Evolutionary conservation across 306 rosid genomes (phyloP), one percentile per base, ranked within the genome.

Genomic region (Lablab purpureus): DNA sequence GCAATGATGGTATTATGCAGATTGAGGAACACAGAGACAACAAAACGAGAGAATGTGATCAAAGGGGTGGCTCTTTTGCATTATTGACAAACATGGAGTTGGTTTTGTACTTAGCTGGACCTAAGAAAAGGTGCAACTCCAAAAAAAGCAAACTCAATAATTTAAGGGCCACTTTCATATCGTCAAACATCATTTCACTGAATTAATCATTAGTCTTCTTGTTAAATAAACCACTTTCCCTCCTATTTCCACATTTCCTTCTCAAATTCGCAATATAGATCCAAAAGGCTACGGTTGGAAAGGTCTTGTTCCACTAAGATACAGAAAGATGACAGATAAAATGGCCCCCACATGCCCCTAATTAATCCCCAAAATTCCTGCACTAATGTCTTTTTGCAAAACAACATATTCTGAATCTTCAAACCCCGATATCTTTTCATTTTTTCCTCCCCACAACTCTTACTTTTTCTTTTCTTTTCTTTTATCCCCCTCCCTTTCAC

Each of bases 71-170:
- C 58, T 63, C 43, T 83, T 83, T 76, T 78, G 88, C 83, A 91
- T 89, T 87, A 89, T 89, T 89, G 86, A 73, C 73, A 81, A 86
- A 84, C 89, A 89, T 83, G 32, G 85, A 84, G 84, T 81, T 81
- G 78, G 79, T 87, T 41, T 71, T 75, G 91, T 87, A 85, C 90
- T 84, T 85, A 15, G 77, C 73, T 68, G 74, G 84, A 69, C 82
- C 71, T 9, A 12, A 62, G 59, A 73, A 77, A 76, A 84, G 63
- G 65, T 23, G 18, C 70, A 77, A 30, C 80, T 49, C 83, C 70
- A 32, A 41, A 79, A 76, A 73, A 86, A 71, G 85, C 78, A 80
- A 49, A 51, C 79, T 86, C 89, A 86, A 87, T 85, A 58, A 87
- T 86, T 76, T 51, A 70, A 84, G 79, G 27, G 69, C 73, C 73